phyloP scores from a whole-genome alignment of 2,329 filamentous ascomycete species.

The Curvularia sp. region DNA sequence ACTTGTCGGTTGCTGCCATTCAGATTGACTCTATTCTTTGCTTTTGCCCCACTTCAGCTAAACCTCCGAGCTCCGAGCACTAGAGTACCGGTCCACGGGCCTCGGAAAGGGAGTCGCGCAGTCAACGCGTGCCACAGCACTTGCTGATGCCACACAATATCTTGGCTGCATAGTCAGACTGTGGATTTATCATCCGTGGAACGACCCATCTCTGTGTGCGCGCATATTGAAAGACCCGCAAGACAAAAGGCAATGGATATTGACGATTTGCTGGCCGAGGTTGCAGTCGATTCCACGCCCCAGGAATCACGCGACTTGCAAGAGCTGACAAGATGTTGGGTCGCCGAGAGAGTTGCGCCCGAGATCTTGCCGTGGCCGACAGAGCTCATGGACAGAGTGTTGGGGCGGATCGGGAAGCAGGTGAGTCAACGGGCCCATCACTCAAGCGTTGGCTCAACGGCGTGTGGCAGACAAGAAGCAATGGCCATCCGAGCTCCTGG shows the following conservation, averaged over 20 bases:
- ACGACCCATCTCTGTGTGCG: neutral
- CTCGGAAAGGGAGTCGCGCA: neutral
- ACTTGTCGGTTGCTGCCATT: neutral
- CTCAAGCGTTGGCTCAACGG: neutral
- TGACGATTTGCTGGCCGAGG: conserved; percentile 61
- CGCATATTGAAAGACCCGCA: neutral
- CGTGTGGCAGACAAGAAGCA: neutral
- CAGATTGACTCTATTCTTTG: neutral
- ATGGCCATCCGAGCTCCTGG: neutral
- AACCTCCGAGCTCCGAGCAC: conserved; percentile 7
- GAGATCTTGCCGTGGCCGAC: conserved; percentile 84
- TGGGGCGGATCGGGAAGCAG: conserved; percentile 60
- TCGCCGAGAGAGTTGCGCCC: conserved; percentile 87
- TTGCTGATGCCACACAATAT: neutral
- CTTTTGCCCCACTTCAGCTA: conserved; percentile 6
- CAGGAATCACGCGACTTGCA: conserved; percentile 78
- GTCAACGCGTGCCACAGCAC: neutral
- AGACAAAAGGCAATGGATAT: conserved; percentile 53
- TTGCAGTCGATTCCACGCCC: conserved; percentile 56
- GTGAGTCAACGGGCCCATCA: conserved; percentile 29
- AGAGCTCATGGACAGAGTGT: conserved; percentile 81
- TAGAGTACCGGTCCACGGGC: neutral
- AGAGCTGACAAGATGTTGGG: conserved; percentile 87
- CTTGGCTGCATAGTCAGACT: neutral
- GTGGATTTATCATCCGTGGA: neutral